A percentile compares a stretch with the other conserved stretches of the same genome.
Evolutionary conservation across 2,329 filamentous ascomycete species (phyloP).

Genomic region (Colletotrichum lupini): DNA sequence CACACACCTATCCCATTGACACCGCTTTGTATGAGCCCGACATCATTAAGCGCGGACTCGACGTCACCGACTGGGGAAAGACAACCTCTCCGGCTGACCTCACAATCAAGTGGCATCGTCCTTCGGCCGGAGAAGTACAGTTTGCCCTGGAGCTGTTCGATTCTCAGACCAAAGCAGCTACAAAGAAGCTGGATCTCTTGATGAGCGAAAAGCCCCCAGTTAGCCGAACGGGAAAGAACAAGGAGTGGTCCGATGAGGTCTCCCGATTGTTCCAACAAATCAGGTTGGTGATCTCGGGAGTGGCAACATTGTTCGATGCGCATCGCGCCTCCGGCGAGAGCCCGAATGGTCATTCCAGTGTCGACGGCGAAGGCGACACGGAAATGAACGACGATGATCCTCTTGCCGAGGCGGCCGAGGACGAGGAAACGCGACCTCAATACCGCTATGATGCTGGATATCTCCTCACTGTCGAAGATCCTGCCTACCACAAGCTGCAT

Average conservation of each 20-base stretch:
- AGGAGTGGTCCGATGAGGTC: slow-evolving; percentile 98
- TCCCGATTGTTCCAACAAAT: slow-evolving; percentile 89
- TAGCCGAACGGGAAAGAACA: slow-evolving; percentile 93
- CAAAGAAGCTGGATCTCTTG: slow-evolving; percentile 80
- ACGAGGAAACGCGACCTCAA: slow-evolving; percentile 85
- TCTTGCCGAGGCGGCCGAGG: slow-evolving; percentile 74
- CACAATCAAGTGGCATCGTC: slow-evolving; percentile 91
- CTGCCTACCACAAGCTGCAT: slow-evolving; percentile 81
- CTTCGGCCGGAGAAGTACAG: slow-evolving; percentile 80
- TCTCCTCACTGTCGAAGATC: slow-evolving; percentile 68
- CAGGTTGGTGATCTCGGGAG: slow-evolving; percentile 88
- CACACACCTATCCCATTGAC: slow-evolving; percentile 92
- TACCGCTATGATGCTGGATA: slow-evolving; percentile 94
- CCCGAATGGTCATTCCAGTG: slow-evolving; percentile 46
- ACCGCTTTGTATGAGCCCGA: slow-evolving; percentile 88
- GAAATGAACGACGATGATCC: slow-evolving; percentile 59
- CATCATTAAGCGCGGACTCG: slow-evolving; percentile 76
- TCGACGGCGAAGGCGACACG: slow-evolving; percentile 61
- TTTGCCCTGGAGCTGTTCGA: slow-evolving; percentile 93
- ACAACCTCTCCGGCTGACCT: slow-evolving; percentile 79
- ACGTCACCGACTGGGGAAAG: slow-evolving; percentile 86
- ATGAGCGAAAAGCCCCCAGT: slow-evolving; percentile 84
- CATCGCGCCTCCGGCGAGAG: slow-evolving; percentile 71
- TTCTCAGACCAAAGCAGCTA: slow-evolving; percentile 81
- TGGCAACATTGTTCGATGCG: slow-evolving; percentile 90